Evolutionary conservation across 306 rosid species (phyloP), one percentile per base, ranked within the genome.

Genomic region (Malus asiatica): DNA sequence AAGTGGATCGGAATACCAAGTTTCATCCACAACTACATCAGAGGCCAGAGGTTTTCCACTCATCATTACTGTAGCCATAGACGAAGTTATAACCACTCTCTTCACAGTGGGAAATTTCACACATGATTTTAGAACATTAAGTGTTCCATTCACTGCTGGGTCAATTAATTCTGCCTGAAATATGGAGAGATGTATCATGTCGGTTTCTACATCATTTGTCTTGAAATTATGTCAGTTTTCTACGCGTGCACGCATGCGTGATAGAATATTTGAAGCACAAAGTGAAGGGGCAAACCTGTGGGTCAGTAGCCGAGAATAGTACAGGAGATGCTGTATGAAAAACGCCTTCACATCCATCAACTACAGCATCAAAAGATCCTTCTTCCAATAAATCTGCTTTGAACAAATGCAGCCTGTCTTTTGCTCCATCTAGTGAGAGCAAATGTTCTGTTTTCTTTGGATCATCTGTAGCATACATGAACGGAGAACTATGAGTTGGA

Each of bases 361-460:
- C 2, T 66, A n/a, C 81, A 61, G 79, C 9, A 45, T 89, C 86
- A 64, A 87, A 89, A 23, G 93, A 85, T 22, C 88, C 89, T 70
- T 87, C 89, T 13, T 89, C 88, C 0, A 89, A 1, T 1, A 89
- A 76, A 71, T 89, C 77, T 33, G 93, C 93, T 68, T 83, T 64
- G 35, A 83, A 74, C 32, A 87, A 25, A 2, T 77, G 86, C 72
- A 89, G 46, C 65, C 93, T 83, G 70, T 87, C 90, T 14, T 87
- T 75, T 20, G 93, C 90, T 23, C 90, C 83, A 30, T 73, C 83
- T 0, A 79, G 74, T 58, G 64, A 12, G 25, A 68, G 72, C 2
- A 73, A 35, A 40, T 66, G 74, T 32, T 74, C 63, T 20, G 65
- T 74, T 65, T 73, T 79, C 59, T 57, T 79, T 48, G 5, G 25